Evolutionary conservation across 768 basidiomycete genomes (phyloP).

Genomic region (Psilocybe tampanensis): DNA sequence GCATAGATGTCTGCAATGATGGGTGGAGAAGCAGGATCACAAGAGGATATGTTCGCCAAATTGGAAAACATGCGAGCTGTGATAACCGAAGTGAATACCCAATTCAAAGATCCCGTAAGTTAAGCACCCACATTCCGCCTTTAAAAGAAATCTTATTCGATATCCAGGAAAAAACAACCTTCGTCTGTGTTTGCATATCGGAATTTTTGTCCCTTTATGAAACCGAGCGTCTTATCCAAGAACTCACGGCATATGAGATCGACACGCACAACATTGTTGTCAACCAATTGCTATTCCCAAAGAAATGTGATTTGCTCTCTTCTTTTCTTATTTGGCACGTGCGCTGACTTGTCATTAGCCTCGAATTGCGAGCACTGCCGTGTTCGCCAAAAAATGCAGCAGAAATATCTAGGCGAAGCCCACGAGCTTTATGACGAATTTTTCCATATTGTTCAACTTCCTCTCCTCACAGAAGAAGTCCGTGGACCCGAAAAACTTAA

Average conservation of each 20-base stretch:
- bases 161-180: conserved; percentile 92
- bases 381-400: conserved; percentile 96
- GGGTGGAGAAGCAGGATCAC: conserved; percentile 87
- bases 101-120: conserved; percentile 97
- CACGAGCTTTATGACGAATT: conserved; percentile 98
- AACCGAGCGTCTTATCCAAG: conserved; percentile 97
- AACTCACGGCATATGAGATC: conserved; percentile 91
- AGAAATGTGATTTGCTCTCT: conserved; percentile 60
- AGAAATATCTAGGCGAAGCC: conserved; percentile 95
- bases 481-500: conserved; percentile 92
- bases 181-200: conserved; percentile 98
- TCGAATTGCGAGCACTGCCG: conserved; percentile 95
- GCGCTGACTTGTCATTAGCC: conserved; percentile 41
- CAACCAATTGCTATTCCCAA: conserved; percentile 95
- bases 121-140: too few species aligned
- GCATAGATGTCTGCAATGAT: conserved; percentile 91
- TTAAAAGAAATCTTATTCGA: not conserved
- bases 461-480: conserved; percentile 95
- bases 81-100: conserved; percentile 98
- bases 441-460: conserved; percentile 95
- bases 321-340: not conserved
- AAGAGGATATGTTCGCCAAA: conserved; percentile 99
- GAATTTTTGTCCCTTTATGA: conserved; percentile 98
- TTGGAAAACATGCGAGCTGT: conserved; percentile 95
- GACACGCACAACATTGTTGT: conserved; percentile 99